Conservation (phyloP, 148 eudicot genomes). For the Bassia scoparia region DNA sequence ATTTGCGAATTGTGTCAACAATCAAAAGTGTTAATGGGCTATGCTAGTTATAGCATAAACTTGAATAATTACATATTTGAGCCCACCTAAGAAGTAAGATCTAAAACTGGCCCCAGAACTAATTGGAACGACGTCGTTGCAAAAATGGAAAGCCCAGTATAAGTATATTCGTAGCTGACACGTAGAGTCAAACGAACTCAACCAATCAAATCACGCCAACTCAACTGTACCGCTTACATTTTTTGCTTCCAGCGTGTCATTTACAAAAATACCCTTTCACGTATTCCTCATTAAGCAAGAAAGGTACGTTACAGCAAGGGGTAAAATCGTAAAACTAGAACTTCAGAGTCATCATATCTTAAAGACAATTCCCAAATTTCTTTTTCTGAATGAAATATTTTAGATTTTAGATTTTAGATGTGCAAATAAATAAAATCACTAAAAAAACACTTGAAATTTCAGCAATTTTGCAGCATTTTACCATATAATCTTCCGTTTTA, state of each 20-base stretch:
- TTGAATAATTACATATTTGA: too few relatives aligned
- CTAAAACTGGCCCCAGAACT: background rate
- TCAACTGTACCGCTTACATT: background rate
- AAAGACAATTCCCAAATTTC: background rate
- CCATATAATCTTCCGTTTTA: background rate
- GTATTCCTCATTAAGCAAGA: background rate
- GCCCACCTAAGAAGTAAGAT: too few relatives aligned
- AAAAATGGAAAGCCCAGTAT: too few relatives aligned
- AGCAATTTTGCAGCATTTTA: conserved; percentile 1
- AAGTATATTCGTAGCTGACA: conserved; percentile 10
- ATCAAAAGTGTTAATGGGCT: too few relatives aligned
- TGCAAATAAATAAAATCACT: background rate
- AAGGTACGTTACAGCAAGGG: background rate
- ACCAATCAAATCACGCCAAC: conserved; percentile 18
- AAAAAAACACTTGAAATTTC: background rate
- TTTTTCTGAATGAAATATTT: background rate
- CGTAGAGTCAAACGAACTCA: conserved; percentile 6
- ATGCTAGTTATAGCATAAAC: too few relatives aligned
- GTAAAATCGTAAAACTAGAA: background rate
- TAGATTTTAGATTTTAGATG: background rate
- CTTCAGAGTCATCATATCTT: background rate
- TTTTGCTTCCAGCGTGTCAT: conserved; percentile 1
- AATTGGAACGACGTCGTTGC: background rate
- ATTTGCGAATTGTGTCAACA: too few relatives aligned
- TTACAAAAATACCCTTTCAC: background rate